Conservation (phyloP, 1,284 basidiomycete genomes). For the Naganishia sp. region DNA sequence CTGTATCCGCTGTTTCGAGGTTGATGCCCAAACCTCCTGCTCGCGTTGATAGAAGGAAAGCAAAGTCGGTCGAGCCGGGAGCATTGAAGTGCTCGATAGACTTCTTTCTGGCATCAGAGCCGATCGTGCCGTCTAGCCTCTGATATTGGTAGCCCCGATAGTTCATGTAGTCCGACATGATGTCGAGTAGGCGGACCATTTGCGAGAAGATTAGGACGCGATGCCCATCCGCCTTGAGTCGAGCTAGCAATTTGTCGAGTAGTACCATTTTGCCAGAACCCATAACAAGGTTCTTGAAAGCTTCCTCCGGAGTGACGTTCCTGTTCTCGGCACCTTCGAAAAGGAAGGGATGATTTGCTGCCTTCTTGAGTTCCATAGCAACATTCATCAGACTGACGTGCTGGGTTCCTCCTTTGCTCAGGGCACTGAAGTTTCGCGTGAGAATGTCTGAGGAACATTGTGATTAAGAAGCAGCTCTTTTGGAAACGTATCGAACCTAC, state of each 20-base stretch:
- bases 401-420: constrained; percentile 84
- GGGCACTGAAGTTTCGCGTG: constrained; percentile 91
- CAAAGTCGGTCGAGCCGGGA: constrained; percentile 71
- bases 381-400: constrained; percentile 92
- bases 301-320: constrained; percentile 69
- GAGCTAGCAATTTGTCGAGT: constrained; percentile 87
- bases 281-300: constrained; percentile 93
- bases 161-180: constrained; percentile 94
- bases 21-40: constrained; percentile 99
- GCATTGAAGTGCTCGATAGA: constrained; percentile 77
- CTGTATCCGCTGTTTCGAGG: constrained; percentile 94
- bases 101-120: constrained; percentile 79
- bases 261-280: constrained; percentile 98
- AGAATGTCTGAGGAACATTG: constrained; percentile 65
- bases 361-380: constrained; percentile 95
- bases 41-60: constrained; percentile 88
- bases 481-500: constrained; percentile 36
- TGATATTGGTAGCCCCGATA: constrained; percentile 83
- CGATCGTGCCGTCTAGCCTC: constrained; percentile 74
- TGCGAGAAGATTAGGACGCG: constrained; percentile 98
- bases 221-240: constrained; percentile 87
- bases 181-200: constrained; percentile 99
- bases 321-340: constrained; percentile 93
- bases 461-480: constrained; percentile 16
- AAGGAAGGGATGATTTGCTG: constrained; percentile 95